These are phyloP conservation scores for Clarireedia hainanense DNA, from an alignment of 2,329 filamentous ascomycete species.

Conservation along the genomic window DNA sequence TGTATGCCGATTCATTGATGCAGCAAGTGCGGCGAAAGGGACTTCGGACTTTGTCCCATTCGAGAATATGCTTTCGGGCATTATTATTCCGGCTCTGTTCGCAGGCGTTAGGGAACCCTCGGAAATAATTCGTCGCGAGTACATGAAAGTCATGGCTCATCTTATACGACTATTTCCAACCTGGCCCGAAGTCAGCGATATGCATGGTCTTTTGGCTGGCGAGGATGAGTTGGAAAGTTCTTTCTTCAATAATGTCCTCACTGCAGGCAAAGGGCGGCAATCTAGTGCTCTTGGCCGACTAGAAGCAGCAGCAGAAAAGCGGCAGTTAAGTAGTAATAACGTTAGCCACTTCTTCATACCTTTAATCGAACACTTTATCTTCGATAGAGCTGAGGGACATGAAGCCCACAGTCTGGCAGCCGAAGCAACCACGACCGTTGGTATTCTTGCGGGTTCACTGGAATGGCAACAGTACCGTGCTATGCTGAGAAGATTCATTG, in stretches of 20 bases:
- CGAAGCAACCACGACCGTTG: conserved; percentile 76
- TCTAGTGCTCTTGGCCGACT: conserved; percentile 75
- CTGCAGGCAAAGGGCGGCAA: conserved; percentile 80
- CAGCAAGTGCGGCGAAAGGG: conserved; percentile 40
- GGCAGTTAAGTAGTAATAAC: conserved; percentile 65
- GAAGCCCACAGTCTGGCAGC: conserved; percentile 84
- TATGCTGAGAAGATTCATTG: conserved; percentile 74
- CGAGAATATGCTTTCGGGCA: conserved; percentile 49
- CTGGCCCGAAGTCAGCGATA: conserved; percentile 66
- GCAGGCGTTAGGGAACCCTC: conserved; percentile 69
- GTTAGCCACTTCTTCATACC: conserved; percentile 83
- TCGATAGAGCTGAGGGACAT: conserved; percentile 62
- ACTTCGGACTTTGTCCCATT: conserved; percentile 40
- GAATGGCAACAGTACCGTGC: conserved; percentile 89
- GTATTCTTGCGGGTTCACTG: conserved; percentile 63
- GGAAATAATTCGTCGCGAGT: conserved; percentile 78
- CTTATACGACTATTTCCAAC: conserved; percentile 63
- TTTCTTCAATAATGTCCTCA: conserved; percentile 89
- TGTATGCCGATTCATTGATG: conserved; percentile 69
- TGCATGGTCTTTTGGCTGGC: conserved; percentile 60
- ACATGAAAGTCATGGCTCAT: conserved; percentile 70
- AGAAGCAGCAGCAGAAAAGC: conserved; percentile 55
- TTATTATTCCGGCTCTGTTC: conserved; percentile 70
- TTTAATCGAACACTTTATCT: conserved; percentile 88
- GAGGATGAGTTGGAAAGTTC: conserved; percentile 53